Base-by-base conservation (phyloP, 495 filamentous ascomycete genomes). In the Xylaria bambusicola region DNA sequence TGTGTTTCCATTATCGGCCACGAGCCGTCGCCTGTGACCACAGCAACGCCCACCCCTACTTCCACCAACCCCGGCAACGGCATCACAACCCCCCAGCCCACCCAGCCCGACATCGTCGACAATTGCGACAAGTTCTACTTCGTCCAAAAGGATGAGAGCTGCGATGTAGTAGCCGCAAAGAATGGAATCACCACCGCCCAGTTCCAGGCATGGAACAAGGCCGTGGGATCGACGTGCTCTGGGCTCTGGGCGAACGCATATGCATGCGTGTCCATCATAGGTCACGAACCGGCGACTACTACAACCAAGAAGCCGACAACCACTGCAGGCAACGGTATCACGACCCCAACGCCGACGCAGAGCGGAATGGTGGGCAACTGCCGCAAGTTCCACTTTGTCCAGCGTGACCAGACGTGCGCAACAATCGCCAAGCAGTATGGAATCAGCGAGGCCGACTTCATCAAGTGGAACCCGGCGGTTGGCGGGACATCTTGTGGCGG, bases 91-190 rank as follows among this genome's bases (percentile, higher is more conserved):
- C 64, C 72, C 15, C 42, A 58, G 26, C 75, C 74, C n/a, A 68
- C 61, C 18, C 69, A 72, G 69, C 65, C 73, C 7, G 71, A 71
- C 48, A 73, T 73, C 46, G 63, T 67, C 24, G 52, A 23, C 38
- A 70, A 69, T 59, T 82, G 80, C 68, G 60, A 73, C 45, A 53
- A 69, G 40, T 82, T 76, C 62, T 71, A 77, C 62, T 60, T 71
- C 13, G 72, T 80, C 9, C 31, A 55, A 6, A 36, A 46, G 6
- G 76, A 74, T 33, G 80, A 83, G 50, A 68, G 66, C 63, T 83
- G 80, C 62, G 58, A 52, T 3, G 63, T 63, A 42, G 70, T 83
- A 42, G 71, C 70, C 23, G 29, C 58, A 31, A 31, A 7, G 6
- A 7, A 48, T 15, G 45, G 45, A 20, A 48, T 48, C 23, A 27